Evolutionary conservation across 139 green algal genomes (phyloP), one percentile per base, ranked within the genome.

Genomic region (Zygnema circumcarinatum): DNA sequence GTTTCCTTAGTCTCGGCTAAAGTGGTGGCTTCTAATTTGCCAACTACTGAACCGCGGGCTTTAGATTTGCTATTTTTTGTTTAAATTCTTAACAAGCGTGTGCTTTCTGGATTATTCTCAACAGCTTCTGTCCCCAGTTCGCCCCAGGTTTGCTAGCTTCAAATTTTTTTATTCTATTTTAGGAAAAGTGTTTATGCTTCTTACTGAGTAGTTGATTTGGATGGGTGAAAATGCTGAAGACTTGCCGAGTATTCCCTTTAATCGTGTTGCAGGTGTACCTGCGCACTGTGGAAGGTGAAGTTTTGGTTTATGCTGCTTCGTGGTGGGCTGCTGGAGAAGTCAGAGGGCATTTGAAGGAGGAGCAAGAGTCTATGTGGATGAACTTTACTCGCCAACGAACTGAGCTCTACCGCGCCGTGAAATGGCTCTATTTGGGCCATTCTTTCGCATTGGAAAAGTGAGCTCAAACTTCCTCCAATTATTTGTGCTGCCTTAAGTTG

Each of bases 221-320:
- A n/a, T n/a, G n/a, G n/a, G n/a, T n/a, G n/a, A n/a, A n/a, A n/a
- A n/a, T n/a, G n/a, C n/a, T n/a, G n/a, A n/a, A n/a, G n/a, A n/a
- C n/a, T n/a, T n/a, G n/a, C n/a, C n/a, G n/a, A n/a, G n/a, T n/a
- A n/a, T n/a, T n/a, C n/a, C 16, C 16, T 62, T 16, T 62, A 25
- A 25, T 62, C 47, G 7, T 62, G 16, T 62, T n/a, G 72, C 72
- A 88, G 83, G 93, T 95, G 36, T 85, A 95, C n/a, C 79, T 95
- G 36, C 76, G 83, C 35, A 83, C 83, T 68, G 67, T 72, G 11
- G n/a, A 83, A n/a, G 90, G 84, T 42, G 67, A 84, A 67, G 89
- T 94, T 2, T 88, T 98, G 69, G 96, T 98, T 75, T 98, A 98
- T 89, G 96, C 96, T 1, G 87, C 91, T 2, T 98, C 95, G 2